Conservation (phyloP, 345 rosid genomes). For the Nasturtium officinale region DNA sequence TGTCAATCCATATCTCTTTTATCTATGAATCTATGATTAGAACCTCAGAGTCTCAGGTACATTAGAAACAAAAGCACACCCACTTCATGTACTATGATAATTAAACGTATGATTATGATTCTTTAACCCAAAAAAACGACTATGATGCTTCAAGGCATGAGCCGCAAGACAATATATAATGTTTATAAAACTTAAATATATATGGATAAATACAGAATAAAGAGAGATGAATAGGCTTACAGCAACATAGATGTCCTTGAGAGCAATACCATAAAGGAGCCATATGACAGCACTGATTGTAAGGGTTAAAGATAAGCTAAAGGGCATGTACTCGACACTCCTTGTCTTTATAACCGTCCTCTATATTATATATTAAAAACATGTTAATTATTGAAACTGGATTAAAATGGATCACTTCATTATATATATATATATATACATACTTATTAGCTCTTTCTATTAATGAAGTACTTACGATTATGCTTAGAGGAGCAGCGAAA, state of each 20-base stretch:
- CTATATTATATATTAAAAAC: slow-evolving; percentile 28
- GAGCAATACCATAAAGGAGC: slow-evolving; percentile 61
- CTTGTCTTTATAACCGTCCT: slow-evolving; percentile 52
- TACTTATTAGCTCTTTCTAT: not conserved
- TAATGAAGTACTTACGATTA: slow-evolving; percentile 44
- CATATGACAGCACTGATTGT: slow-evolving; percentile 59
- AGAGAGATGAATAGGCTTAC: slow-evolving; percentile 38
- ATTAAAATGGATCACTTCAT: not conserved
- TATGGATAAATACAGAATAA: not conserved
- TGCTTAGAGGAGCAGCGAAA: slow-evolving; percentile 58
- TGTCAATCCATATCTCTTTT: slow-evolving; percentile 35
- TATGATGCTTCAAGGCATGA: slow-evolving; percentile 11
- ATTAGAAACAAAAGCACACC: slow-evolving; percentile 45
- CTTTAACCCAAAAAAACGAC: slow-evolving; percentile 1
- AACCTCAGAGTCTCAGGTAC: slow-evolving; percentile 43
- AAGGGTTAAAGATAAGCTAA: slow-evolving; percentile 57
- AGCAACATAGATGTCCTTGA: slow-evolving; percentile 51
- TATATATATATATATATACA: not conserved
- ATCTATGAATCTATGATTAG: slow-evolving; percentile 33
- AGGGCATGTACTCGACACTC: slow-evolving; percentile 78
- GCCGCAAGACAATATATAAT: not conserved
- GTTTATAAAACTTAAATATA: not conserved
- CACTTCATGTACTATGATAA: slow-evolving; percentile 7
- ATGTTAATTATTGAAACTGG: not conserved
- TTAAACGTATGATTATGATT: slow-evolving; percentile 12